Conservation (phyloP, 257 asterid species). For the Solanum bukasovii region DNA sequence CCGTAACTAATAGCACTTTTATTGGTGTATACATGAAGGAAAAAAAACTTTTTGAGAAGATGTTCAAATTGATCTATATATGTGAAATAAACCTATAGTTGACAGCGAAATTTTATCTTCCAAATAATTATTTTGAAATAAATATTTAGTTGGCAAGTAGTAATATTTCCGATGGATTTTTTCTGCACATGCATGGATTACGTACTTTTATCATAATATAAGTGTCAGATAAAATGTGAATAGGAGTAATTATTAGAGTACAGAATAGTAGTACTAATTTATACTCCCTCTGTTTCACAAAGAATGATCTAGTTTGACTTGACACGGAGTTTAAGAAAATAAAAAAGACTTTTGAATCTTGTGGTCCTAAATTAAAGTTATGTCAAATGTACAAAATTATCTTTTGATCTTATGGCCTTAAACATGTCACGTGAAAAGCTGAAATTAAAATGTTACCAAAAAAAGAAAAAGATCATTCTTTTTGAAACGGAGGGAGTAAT, state of each 20-base stretch:
- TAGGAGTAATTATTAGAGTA: not conserved
- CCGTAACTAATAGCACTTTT: not conserved
- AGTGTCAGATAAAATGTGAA: not conserved
- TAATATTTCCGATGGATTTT: not conserved
- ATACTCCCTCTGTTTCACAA: not conserved
- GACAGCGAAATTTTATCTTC: not conserved
- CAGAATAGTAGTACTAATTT: not conserved
- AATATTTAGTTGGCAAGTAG: not conserved
- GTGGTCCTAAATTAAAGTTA: too few species aligned
- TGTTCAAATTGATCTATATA: not conserved
- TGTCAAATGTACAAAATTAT: too few species aligned
- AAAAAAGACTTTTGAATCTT: too few species aligned
- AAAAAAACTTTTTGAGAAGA: not conserved
- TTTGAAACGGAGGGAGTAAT: not conserved
- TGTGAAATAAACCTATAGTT: not conserved
- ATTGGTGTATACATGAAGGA: not conserved
- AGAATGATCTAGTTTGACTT: too few species aligned
- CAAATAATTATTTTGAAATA: not conserved
- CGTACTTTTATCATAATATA: not conserved
- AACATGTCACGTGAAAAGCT: too few species aligned
- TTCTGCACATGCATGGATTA: not conserved
- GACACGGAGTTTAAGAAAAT: too few species aligned
- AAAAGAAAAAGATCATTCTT: too few species aligned
- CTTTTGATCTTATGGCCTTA: too few species aligned
- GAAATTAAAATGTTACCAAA: too few species aligned